phyloP scores from a whole-genome alignment of 2,329 filamentous ascomycete genomes.

The Pseudocercospora vitis region DNA sequence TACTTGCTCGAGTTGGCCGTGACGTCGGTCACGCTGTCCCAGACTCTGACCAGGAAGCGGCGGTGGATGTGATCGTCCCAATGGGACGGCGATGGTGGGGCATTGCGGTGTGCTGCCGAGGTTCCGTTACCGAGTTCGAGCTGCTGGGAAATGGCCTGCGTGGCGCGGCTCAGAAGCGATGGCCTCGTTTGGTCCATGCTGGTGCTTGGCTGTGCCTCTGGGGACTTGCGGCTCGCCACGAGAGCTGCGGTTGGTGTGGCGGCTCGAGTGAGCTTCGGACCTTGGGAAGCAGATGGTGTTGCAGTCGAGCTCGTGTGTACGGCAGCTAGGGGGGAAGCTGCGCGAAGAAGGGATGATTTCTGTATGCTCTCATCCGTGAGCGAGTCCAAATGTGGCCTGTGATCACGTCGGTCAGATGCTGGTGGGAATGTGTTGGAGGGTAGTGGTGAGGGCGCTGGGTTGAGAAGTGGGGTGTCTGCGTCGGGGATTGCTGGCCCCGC shows the following conservation, averaged over 20 bases:
- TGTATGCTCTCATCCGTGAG: conserved; percentile 14
- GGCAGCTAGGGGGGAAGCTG: conserved; percentile 7
- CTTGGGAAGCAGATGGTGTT: neutral
- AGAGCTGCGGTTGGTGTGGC: conserved; percentile 5
- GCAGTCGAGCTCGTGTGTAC: conserved; percentile 7
- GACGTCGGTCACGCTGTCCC: conserved; percentile 29
- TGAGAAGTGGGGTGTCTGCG: neutral
- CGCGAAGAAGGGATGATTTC: neutral
- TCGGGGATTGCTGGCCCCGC: neutral
- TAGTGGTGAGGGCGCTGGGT: neutral
- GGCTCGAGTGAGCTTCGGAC: conserved; percentile 3
- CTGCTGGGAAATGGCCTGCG: conserved; percentile 18
- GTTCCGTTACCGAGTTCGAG: conserved; percentile 28
- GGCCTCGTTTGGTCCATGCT: conserved; percentile 15
- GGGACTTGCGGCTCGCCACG: neutral
- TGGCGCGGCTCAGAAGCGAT: conserved; percentile 28
- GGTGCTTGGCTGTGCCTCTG: conserved; percentile 3
- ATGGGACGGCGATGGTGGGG: conserved; percentile 26
- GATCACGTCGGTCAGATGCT: conserved; percentile 16
- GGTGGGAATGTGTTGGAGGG: conserved; percentile 3
- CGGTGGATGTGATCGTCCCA: conserved; percentile 31
- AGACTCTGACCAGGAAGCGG: conserved; percentile 26
- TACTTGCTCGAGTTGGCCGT: conserved; percentile 20
- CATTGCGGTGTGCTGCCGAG: conserved; percentile 24
- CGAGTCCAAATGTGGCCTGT: conserved; percentile 24